Conservation (phyloP, 2,329 filamentous ascomycete genomes). For the Talaromyces sp. region DNA sequence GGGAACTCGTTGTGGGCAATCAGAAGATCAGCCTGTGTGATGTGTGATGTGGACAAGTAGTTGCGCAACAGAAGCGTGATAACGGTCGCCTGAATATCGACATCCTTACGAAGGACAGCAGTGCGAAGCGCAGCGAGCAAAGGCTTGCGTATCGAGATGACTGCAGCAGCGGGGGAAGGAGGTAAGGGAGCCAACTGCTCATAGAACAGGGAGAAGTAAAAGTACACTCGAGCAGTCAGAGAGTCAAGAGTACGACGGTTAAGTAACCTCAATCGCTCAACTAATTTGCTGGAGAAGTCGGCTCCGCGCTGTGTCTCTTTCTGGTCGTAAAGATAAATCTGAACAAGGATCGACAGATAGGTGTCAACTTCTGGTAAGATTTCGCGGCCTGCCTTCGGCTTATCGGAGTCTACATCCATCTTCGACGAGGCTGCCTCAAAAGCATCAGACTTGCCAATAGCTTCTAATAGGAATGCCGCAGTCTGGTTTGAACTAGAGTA, state of each 20-base stretch:
- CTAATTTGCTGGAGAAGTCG: conserved; percentile 76
- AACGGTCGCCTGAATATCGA: conserved; percentile 93
- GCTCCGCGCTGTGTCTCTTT: conserved; percentile 75
- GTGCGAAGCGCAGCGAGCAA: conserved; percentile 86
- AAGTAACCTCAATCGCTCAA: conserved; percentile 77
- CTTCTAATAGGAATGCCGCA: conserved; percentile 64
- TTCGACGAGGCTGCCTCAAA: conserved; percentile 58
- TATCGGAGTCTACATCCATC: conserved; percentile 70
- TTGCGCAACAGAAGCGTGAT: conserved; percentile 93
- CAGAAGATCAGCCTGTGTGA: conserved; percentile 90
- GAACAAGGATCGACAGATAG: conserved; percentile 77
- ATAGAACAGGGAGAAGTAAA: conserved; percentile 94
- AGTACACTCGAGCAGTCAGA: conserved; percentile 91
- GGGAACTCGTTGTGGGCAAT: conserved; percentile 96
- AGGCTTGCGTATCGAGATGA: conserved; percentile 78
- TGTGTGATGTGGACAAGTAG: conserved; percentile 93
- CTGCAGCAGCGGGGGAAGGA: conserved; percentile 79
- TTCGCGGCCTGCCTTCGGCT: conserved; percentile 64
- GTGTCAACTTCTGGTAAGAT: conserved; percentile 80
- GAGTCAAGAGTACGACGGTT: conserved; percentile 94
- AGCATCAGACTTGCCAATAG: conserved; percentile 62
- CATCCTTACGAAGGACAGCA: conserved; percentile 92
- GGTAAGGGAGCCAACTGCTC: conserved; percentile 84
- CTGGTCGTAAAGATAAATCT: conserved; percentile 84
- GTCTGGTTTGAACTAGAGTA: conserved; percentile 64